phyloP scores from a whole-genome alignment of 1,284 basidiomycete species.

The Sporisorium scitamineum region DNA sequence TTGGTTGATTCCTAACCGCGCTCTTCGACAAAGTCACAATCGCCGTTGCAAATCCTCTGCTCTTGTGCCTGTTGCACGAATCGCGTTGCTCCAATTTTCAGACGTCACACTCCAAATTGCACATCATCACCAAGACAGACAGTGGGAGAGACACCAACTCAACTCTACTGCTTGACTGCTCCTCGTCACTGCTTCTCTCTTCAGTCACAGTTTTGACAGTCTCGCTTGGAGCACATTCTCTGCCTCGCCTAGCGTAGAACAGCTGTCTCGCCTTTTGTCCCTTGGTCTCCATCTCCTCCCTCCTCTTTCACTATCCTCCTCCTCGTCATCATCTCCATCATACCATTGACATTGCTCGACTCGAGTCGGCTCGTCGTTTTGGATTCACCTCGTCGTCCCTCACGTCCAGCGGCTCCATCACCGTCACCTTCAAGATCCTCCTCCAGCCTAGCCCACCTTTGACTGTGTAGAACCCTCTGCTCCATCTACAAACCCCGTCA shows the following conservation, averaged over 20 bases:
- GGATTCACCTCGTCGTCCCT: background rate
- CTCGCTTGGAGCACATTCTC: conserved; percentile 3
- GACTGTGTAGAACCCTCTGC: background rate
- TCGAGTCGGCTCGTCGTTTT: background rate
- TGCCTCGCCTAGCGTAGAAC: conserved; percentile 56
- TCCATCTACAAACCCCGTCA: background rate
- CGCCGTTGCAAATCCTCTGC: background rate
- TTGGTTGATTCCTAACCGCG: background rate
- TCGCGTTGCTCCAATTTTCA: background rate
- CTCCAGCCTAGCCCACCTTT: background rate
- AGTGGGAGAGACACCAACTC: conserved; percentile 13
- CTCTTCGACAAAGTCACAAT: conserved; percentile 21
- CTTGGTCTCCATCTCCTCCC: background rate
- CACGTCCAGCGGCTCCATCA: background rate
- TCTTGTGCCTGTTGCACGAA: background rate
- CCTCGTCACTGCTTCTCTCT: background rate
- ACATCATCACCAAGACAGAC: background rate
- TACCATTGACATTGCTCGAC: background rate
- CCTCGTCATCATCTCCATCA: background rate
- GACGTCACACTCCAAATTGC: conserved; percentile 10
- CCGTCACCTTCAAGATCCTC: background rate
- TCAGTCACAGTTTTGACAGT: conserved; percentile 15
- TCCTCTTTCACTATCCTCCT: conserved; percentile 7
- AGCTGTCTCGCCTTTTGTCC: background rate
- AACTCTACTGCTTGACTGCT: conserved; percentile 2